Evolutionary conservation across 1,284 basidiomycete species (phyloP).

Genomic region (Boletus smithii): DNA sequence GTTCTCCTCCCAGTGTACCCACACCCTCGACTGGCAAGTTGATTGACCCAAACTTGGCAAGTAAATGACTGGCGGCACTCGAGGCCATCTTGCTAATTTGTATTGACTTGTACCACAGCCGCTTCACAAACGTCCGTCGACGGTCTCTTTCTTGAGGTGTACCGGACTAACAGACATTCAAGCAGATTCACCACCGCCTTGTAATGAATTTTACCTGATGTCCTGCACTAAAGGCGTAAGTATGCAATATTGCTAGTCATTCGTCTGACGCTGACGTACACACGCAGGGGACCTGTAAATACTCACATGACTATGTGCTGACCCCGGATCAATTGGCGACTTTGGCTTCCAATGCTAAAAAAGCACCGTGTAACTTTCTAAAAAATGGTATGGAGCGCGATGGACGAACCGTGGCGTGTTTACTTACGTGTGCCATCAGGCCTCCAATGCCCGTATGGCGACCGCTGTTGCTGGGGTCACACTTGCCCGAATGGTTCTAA

Average conservation of each 20-base stretch:
- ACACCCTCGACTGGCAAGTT: slow-evolving; percentile 38
- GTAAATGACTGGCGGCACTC: slow-evolving; percentile 18
- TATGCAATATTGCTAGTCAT: slow-evolving; percentile 4
- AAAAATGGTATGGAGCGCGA: slow-evolving; percentile 54
- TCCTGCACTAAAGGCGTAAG: slow-evolving; percentile 72
- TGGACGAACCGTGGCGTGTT: neutral
- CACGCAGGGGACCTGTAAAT: slow-evolving; percentile 65
- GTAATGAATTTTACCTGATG: slow-evolving; percentile 78
- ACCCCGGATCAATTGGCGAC: slow-evolving; percentile 64
- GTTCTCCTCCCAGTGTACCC: slow-evolving; percentile 41
- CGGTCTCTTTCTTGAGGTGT: neutral
- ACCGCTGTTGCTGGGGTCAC: slow-evolving; percentile 76
- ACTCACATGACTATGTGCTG: slow-evolving; percentile 72
- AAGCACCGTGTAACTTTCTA: slow-evolving; percentile 75
- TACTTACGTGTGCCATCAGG: slow-evolving; percentile 39
- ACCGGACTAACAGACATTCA: slow-evolving; percentile 14
- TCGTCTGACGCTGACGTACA: slow-evolving; percentile 11
- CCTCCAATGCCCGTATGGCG: slow-evolving; percentile 64
- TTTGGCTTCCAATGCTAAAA: slow-evolving; percentile 69
- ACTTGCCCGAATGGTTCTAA: slow-evolving; percentile 74
- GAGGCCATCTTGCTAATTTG: slow-evolving; percentile 14
- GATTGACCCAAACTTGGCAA: slow-evolving; percentile 54
- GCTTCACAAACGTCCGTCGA: slow-evolving; percentile 48
- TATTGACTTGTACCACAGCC: slow-evolving; percentile 35
- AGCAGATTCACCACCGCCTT: slow-evolving; percentile 59